Evolutionary conservation across 345 rosid species (phyloP), one percentile per base, ranked within the genome.

Genomic region (Draba incana): DNA sequence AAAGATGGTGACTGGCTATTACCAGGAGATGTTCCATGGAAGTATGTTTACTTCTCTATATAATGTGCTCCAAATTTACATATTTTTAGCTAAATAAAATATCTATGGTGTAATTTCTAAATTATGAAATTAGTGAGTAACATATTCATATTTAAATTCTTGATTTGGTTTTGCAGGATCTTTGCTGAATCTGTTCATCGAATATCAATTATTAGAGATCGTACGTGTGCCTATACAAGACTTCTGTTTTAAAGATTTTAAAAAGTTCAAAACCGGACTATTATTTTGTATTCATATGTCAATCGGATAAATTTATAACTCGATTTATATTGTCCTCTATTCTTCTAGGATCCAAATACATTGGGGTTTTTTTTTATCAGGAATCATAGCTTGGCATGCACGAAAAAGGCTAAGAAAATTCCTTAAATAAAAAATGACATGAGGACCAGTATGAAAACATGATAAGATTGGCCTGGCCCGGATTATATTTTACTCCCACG

Each of bases 21-120:
- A 46, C 86, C 78, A 30, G 86, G 82, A 52, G 85, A 86, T 68
- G 78, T 76, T 78, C 88, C 92, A 67, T 89, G 96, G 96, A 81
- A 60, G 92, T 89, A 80, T 6, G 89, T 77, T 54, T 71, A 28
- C n/a, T 51, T 44, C 30, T 46, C 4, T 57, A 5, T 57, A 5
- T 41, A 9, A 33, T 12, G 12, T 66, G 14, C n/a, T 39, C 24
- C 10, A 8, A 12, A 42, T 57, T 41, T 20, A 20, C 20, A 20
- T 20, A 20, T 20, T 20, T 20, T 20, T 20, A 20, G 1, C 20
- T 20, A 20, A 20, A 20, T 20, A 20, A 20, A 20, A 20, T 0
- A 20, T 20, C 20, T 20, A 20, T 20, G 20, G 1, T 38, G 10
- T 4, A 12, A 42, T 57, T 24, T 31, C 35, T 12, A 48, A 33